Percentiles rank a stretch among this genome's conserved stretches.
phyloP scores from a whole-genome alignment of 1,284 basidiomycete genomes.

The Boletus hoseneyae region DNA sequence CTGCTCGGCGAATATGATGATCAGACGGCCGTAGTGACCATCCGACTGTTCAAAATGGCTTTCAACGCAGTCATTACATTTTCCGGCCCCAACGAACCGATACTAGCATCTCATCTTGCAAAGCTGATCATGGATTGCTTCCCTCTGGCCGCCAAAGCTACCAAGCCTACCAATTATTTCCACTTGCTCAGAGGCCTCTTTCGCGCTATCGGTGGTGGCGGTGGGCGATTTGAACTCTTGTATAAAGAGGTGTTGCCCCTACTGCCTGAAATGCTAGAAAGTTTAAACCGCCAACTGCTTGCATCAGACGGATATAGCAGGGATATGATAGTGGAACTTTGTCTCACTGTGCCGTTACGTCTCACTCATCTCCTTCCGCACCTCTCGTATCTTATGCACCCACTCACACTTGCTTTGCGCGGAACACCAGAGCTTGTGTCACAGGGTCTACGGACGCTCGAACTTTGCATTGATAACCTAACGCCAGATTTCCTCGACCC shows the following conservation, averaged over 20 bases:
- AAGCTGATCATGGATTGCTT: constrained; percentile 98
- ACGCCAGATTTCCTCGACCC: constrained; percentile 99
- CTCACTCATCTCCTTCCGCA: constrained; percentile 96
- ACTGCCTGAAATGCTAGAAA: constrained; percentile 96
- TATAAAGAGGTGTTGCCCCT: constrained; percentile 98
- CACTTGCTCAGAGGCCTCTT: constrained; percentile 94
- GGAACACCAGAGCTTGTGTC: constrained; percentile 89
- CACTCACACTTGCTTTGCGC: constrained; percentile 88
- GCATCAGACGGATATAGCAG: constrained; percentile 73
- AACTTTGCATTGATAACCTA: constrained; percentile 99
- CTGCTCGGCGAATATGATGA: constrained; percentile 87
- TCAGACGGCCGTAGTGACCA: constrained; percentile 74
- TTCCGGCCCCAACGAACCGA: constrained; percentile 83
- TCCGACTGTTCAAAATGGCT: constrained; percentile 95
- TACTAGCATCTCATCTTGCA: constrained; percentile 89
- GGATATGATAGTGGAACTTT: constrained; percentile 96
- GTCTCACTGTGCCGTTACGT: constrained; percentile 94
- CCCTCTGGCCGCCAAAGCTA: constrained; percentile 87
- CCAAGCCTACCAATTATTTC: constrained; percentile 92
- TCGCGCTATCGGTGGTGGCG: constrained; percentile 92
- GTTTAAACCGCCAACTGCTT: constrained; percentile 86
- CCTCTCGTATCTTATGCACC: constrained; percentile 95
- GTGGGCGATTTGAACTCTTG: constrained; percentile 90
- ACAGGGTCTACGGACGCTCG: constrained; percentile 94
- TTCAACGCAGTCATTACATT: constrained; percentile 87